Base-by-base conservation (phyloP, 441 rosid genomes). In the Mallotus repandus region DNA sequence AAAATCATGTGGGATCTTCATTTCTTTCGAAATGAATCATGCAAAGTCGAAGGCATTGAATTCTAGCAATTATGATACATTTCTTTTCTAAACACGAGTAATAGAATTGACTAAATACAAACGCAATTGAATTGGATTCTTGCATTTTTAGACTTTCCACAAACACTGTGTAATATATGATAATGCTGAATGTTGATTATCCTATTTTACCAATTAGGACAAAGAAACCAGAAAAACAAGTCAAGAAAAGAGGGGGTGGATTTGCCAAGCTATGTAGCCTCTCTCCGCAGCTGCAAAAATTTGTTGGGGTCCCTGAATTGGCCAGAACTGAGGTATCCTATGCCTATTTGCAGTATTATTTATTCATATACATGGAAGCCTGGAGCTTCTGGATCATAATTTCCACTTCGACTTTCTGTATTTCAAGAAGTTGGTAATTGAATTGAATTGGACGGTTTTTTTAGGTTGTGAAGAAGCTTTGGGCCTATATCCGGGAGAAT, bases 231-330 rank as follows among this genome's bases (percentile, higher is more conserved):
- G 32, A 29, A 2, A 29, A 29, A 29, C 2, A 29, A 2, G 32
- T 2, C 32, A 89, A 85, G 89, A 92, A 84, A 84, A 85, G 84
- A 70, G 77, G 90, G 46, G 90, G 92, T 61, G 98, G 98, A 18
- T 92, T 92, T 81, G 70, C 85, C 67, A 94, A 85, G 85, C 25
- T 84, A 72, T 92, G 91, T 73, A 84, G 90, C 77, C 90, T 94
- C 68, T 92, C 98, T 73, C 97, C 96, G n/a, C 85, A 85, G 69
- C 97, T 92, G 72, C 93, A 92, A 74, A 76, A 81, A 62, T 54
- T 94, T 73, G 19, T 80, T 71, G 98, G 97, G 63, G 87, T 71
- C 56, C 69, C 97, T 65, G 92, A 87, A 63, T 82, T 92, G 78
- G 94, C 89, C 56, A 86, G 98, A 80, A 89, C 97, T 48, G 89